Evolutionary conservation across 257 asterid genomes (phyloP).

Genomic region (Scutellaria galericulata): DNA sequence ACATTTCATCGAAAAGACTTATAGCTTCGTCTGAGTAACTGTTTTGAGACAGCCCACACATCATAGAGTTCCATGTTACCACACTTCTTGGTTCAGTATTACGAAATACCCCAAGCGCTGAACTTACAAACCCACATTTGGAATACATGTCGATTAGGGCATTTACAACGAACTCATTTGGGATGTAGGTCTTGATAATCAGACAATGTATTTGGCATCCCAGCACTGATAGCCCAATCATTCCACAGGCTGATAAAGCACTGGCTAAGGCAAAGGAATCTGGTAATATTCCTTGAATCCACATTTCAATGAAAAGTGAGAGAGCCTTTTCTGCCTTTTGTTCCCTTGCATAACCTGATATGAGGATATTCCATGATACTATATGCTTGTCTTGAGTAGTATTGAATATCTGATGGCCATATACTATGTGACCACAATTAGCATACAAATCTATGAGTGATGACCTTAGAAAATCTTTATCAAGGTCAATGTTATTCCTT

Average conservation of each 20-base stretch:
- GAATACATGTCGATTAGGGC: constrained; percentile 83
- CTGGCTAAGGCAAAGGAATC: constrained; percentile 79
- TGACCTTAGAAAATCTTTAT: constrained; percentile 65
- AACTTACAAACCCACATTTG: constrained; percentile 60
- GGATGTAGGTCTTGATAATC: constrained; percentile 52
- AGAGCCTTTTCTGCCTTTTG: constrained; percentile 63
- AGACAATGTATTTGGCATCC: constrained; percentile 77
- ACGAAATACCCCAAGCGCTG: constrained; percentile 57
- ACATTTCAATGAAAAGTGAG: constrained; percentile 68
- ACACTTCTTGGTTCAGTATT: constrained; percentile 45
- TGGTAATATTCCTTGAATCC: constrained; percentile 53
- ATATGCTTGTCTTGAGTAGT: constrained; percentile 50
- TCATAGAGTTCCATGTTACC: constrained; percentile 86
- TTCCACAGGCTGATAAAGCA: constrained; percentile 77
- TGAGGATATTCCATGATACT: constrained; percentile 85
- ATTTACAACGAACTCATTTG: constrained; percentile 71
- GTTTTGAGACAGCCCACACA: constrained; percentile 75
- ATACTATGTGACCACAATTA: constrained; percentile 61
- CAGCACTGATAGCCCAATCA: constrained; percentile 48
- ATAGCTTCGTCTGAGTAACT: constrained; percentile 68
- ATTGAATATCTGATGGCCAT: constrained; percentile 53
- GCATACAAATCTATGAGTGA: constrained; percentile 81
- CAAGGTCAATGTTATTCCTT: constrained; percentile 49
- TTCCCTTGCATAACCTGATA: constrained; percentile 72
- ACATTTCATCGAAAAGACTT: constrained; percentile 62